Evolutionary conservation across 805 yeast genomes (phyloP), one percentile per base, ranked within the genome.

Genomic region (Suhomyces sp.): DNA sequence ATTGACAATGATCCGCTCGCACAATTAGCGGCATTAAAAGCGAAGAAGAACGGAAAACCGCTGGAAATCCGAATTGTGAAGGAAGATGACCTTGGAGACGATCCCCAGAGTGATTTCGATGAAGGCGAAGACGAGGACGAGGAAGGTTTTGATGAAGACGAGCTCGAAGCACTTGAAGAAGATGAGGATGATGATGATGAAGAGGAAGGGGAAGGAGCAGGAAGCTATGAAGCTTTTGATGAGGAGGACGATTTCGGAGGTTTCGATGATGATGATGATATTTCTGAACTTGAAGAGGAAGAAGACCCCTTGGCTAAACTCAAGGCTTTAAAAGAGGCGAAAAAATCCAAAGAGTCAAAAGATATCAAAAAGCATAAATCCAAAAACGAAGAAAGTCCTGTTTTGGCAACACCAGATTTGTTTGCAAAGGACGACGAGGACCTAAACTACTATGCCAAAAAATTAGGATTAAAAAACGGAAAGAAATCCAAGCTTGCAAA

Each of bases 391-490:
- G 49, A 43, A 6, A 44, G 51, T 25, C 49, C 49, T 44, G 50
- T 55, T 5, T 35, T 64, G 7, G 50, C 75, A 6, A 72, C 80
- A 1, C 75, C 76, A 3, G 84, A 83, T 35, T 68, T 78, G 31
- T 62, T 80, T 58, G 69, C 72, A 46, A 76, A 79, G 55, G 96
- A 88, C 58, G 96, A 89, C 53, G 85, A 82, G 51, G 96, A 92
- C 49, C 84, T 88, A 69, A 82, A 79, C 43, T 89, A 86, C 62
- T 92, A 90, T 65, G 92, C 97, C 3, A 86, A 86, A 56, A 85
- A 87, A 60, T 73, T 92, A 8, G 96, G 96, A 1, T 65, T 88
- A 58, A 76, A 74, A 51, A 83, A 83, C 56, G 81, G 83, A 0
- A 78, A 76, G 50, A 75, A 74, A 13, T 52, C 70, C 3, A 71